Percentiles rank a stretch among this genome's conserved stretches.
phyloP scores from a whole-genome alignment of 345 rosid species.

The Pelargonium nanum region DNA sequence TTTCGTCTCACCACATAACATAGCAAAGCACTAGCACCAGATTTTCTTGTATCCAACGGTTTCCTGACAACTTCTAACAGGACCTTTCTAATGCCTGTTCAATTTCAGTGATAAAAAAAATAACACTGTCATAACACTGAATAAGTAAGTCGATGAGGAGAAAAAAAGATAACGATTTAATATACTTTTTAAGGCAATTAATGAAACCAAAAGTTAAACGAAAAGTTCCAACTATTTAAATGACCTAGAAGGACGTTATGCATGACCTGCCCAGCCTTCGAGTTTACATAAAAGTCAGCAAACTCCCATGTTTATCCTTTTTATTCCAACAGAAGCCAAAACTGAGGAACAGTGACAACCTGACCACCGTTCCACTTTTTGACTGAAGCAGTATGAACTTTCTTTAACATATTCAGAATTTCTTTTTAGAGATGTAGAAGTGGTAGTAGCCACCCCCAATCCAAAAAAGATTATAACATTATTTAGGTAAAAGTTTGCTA shows the following conservation, averaged over 20 bases:
- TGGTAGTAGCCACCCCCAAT: not conserved
- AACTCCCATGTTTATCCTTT: not conserved
- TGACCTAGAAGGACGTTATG: not conserved
- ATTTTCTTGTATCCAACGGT: slow-evolving; percentile 31
- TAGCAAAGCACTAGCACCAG: slow-evolving; percentile 56
- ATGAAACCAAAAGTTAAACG: no score
- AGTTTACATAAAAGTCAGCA: not conserved
- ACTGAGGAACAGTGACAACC: not conserved
- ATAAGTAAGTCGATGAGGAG: not conserved
- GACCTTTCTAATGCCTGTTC: slow-evolving; percentile 50
- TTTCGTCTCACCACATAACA: slow-evolving; percentile 59
- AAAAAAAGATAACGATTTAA: no score
- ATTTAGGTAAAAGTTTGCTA: not conserved
- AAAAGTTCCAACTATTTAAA: no score
- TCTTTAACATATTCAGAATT: not conserved
- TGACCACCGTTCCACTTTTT: no score
- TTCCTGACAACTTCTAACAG: slow-evolving; percentile 55
- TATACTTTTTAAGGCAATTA: no score
- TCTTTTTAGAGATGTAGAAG: not conserved
- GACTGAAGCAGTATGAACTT: not conserved
- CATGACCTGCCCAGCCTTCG: not conserved
- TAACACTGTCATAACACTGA: not conserved
- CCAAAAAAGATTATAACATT: not conserved
- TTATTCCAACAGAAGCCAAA: not conserved
- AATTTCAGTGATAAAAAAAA: slow-evolving; percentile 10